A percentile compares a stretch with the other conserved stretches of the same genome.
These are phyloP conservation scores for Physaria fendleri DNA, from an alignment of 345 rosid genomes.

Conservation along the genomic window DNA sequence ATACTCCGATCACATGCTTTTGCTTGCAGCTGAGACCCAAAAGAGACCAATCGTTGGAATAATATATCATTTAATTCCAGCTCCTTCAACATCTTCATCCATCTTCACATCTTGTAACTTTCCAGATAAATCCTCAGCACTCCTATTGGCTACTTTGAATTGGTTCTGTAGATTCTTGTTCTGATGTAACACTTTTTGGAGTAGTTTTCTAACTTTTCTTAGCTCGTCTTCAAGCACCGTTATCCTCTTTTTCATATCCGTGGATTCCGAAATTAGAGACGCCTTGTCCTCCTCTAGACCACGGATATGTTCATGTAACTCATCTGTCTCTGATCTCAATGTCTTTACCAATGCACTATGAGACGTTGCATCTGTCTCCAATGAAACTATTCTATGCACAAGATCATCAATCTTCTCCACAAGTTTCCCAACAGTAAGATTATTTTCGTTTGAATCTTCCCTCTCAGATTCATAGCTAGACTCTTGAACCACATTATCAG, in stretches of 20 bases:
- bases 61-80: conserved; percentile 6
- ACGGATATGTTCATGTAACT: conserved; percentile 40
- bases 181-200: conserved; percentile 39
- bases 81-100: conserved; percentile 43
- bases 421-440: conserved; percentile 43
- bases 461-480: conserved; percentile 26
- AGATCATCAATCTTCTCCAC: conserved; percentile 71
- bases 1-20: not conserved
- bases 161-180: conserved; percentile 42
- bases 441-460: conserved; percentile 27
- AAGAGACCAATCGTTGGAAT: not conserved
- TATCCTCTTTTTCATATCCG: conserved; percentile 37
- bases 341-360: conserved; percentile 54
- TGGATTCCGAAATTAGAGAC: conserved; percentile 36
- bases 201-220: conserved; percentile 40
- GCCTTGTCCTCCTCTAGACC: conserved; percentile 60
- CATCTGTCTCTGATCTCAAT: conserved; percentile 54
- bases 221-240: conserved; percentile 57
- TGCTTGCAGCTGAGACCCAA: conserved; percentile 3
- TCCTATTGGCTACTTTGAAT: conserved; percentile 43
- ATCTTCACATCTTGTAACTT: conserved; percentile 47
- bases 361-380: conserved; percentile 56
- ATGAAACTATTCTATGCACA: conserved; percentile 55
- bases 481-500: conserved; percentile 14
- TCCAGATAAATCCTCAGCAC: conserved; percentile 41